Evolutionary conservation across 495 filamentous ascomycete species (phyloP).

Genomic region (Staphylotrichum longicolle): DNA sequence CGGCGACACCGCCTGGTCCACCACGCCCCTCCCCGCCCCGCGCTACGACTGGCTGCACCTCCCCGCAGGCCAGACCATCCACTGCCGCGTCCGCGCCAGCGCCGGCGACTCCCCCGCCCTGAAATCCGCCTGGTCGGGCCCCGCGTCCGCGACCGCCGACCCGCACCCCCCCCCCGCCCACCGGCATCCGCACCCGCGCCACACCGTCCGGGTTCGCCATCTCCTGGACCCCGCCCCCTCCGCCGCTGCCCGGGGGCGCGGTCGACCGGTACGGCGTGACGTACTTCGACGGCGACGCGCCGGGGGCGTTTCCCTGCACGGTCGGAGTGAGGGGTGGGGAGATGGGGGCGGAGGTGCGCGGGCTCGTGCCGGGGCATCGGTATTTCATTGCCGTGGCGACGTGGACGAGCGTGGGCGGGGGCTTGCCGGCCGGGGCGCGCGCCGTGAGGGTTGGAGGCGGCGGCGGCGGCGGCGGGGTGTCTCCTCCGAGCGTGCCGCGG

Average conservation of each 20-base stretch:
- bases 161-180: conserved; percentile 22
- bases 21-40: background rate
- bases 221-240: conserved; percentile 16
- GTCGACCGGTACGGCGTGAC: conserved; percentile 26
- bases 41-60: conserved; percentile 14
- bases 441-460: conserved; percentile 18
- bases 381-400: conserved; percentile 23
- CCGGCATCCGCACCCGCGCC: conserved; percentile 17
- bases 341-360: background rate
- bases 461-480: conserved; percentile 1
- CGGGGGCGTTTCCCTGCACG: conserved; percentile 13
- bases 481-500: background rate
- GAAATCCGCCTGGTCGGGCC: conserved; percentile 19
- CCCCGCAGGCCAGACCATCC: conserved; percentile 3
- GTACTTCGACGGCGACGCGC: conserved; percentile 12
- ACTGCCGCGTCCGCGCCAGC: conserved; percentile 25
- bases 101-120: conserved; percentile 14
- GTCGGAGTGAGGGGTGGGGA: conserved; percentile 12
- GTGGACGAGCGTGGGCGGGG: conserved; percentile 21
- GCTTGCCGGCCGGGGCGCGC: conserved; percentile 9
- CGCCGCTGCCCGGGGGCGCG: background rate
- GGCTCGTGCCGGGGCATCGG: conserved; percentile 20
- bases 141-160: conserved; percentile 18
- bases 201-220: conserved; percentile 15
- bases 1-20: background rate